Evolutionary conservation across 768 basidiomycete genomes (phyloP).

Genomic region (Mycena amicta): DNA sequence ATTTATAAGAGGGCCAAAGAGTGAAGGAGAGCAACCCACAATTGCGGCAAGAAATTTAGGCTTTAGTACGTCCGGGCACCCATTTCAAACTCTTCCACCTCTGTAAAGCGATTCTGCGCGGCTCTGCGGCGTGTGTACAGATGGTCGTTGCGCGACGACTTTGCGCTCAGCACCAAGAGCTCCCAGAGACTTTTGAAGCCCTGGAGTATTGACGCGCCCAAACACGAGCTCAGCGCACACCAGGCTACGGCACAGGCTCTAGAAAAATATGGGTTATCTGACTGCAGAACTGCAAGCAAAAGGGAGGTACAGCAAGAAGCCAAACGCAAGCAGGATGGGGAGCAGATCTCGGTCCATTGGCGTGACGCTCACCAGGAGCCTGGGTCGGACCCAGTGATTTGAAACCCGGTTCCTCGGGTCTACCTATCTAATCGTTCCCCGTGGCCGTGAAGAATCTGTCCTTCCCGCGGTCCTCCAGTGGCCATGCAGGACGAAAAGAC

Average conservation of each 20-base stretch:
- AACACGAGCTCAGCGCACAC: constrained; percentile 71
- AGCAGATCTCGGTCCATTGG: not conserved
- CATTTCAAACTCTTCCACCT: constrained; percentile 73
- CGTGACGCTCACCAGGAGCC: not conserved
- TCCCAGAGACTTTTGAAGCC: constrained; percentile 53
- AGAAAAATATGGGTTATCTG: not conserved
- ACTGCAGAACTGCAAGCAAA: constrained; percentile 34
- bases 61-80: constrained; percentile 27
- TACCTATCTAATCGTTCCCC: constrained; percentile 8
- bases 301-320: constrained; percentile 1
- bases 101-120: constrained; percentile 41
- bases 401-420: constrained; percentile 15
- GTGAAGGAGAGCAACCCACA: constrained; percentile 8
- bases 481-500: constrained; percentile 37
- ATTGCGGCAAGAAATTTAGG: not conserved
- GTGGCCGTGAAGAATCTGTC: constrained; percentile 29
- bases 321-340: not conserved
- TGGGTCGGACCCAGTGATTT: constrained; percentile 5
- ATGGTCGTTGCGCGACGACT: constrained; percentile 22
- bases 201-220: constrained; percentile 53
- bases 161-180: constrained; percentile 43
- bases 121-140: constrained; percentile 28
- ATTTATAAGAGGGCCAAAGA: constrained; percentile 15
- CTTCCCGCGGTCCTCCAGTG: constrained; percentile 30
- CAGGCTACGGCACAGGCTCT: constrained; percentile 49